These are phyloP conservation scores for Podospora sp. DNA, from an alignment of 495 filamentous ascomycete species.

Conservation along the genomic window DNA sequence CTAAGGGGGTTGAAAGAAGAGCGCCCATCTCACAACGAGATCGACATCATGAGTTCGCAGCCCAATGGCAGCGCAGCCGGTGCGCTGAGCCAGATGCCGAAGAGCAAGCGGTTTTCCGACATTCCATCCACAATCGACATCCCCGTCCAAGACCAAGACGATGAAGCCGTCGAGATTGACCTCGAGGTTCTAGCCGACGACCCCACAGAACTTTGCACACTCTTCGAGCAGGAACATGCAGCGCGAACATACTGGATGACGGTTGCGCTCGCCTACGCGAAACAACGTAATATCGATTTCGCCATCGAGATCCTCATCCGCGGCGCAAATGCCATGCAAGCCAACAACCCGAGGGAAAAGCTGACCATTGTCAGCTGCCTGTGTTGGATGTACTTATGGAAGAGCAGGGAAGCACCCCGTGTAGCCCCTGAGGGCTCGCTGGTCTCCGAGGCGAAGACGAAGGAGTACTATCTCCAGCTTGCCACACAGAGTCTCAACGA, in stretches of 20 bases:
- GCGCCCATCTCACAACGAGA: slow-evolving; percentile 5
- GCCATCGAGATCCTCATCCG: slow-evolving; percentile 92
- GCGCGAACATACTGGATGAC: slow-evolving; percentile 92
- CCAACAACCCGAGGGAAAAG: slow-evolving; percentile 76
- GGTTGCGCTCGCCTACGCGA: slow-evolving; percentile 94
- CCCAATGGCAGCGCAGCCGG: slow-evolving; percentile 34
- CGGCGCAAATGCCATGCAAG: slow-evolving; percentile 72
- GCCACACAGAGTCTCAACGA: slow-evolving; percentile 91
- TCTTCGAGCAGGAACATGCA: slow-evolving; percentile 89
- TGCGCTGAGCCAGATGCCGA: slow-evolving; percentile 26
- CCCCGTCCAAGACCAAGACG: slow-evolving; percentile 77
- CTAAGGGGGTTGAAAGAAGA: neutral
- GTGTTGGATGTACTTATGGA: slow-evolving; percentile 91
- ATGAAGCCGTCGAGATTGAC: slow-evolving; percentile 89
- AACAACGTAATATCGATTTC: slow-evolving; percentile 87
- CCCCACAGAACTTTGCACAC: slow-evolving; percentile 89
- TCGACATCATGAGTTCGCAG: slow-evolving; percentile 40
- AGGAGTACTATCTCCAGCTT: slow-evolving; percentile 89
- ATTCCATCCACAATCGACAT: slow-evolving; percentile 90
- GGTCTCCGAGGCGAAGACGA: slow-evolving; percentile 75
- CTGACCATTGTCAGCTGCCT: slow-evolving; percentile 79
- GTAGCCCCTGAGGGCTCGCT: slow-evolving; percentile 62
- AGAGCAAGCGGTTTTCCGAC: slow-evolving; percentile 73
- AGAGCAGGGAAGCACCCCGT: slow-evolving; percentile 88
- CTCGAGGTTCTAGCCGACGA: slow-evolving; percentile 89